Evolutionary conservation across 345 rosid species (phyloP), one percentile per base, ranked within the genome.

Genomic region (Salix exigua): DNA sequence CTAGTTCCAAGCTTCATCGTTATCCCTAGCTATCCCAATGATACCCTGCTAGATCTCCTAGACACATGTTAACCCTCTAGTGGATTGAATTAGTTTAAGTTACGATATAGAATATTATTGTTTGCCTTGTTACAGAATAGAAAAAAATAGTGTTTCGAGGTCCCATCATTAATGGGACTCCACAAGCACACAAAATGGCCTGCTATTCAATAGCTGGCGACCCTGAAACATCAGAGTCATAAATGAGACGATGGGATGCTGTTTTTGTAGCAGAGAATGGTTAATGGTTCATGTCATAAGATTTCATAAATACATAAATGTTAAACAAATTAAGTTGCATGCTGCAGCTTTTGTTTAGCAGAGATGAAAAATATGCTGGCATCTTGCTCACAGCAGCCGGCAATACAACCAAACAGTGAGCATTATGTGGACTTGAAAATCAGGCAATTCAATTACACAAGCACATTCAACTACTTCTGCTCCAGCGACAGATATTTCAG

Each of bases 361-460:
- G 44, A 1, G 2, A 40, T 40, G 2, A 40, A 40, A 40, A 40
- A 40, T 9, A 40, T 7, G 12, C 7, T 40, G 12, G 12, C 44
- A 40, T 40, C 44, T 1, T 40, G 44, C 44, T 40, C 44, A 40
- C 44, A 40, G 35, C 44, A 10, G 12, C 44, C 2, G 10, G 12
- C 12, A 40, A 40, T 9, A 33, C 35, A 5, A 4, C 58, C 58
- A 50, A 50, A 50, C 19, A 50, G n/a, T 1, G 5, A 50, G 55
- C 55, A 18, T 18, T 5, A 18, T 4, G 55, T 50, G 18, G 7
- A 46, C 51, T 46, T 46, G 4, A 13, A 46, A 44, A 14, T 6
- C 4, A 46, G 18, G 99, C 71, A 94, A 76, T 81, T 89, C 99
- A 50, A 96, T 92, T 60, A 92, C 92, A 13, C 84, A 77, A 13